Conservation (phyloP, 345 rosid species). For the Hibiscus mutabilis region DNA sequence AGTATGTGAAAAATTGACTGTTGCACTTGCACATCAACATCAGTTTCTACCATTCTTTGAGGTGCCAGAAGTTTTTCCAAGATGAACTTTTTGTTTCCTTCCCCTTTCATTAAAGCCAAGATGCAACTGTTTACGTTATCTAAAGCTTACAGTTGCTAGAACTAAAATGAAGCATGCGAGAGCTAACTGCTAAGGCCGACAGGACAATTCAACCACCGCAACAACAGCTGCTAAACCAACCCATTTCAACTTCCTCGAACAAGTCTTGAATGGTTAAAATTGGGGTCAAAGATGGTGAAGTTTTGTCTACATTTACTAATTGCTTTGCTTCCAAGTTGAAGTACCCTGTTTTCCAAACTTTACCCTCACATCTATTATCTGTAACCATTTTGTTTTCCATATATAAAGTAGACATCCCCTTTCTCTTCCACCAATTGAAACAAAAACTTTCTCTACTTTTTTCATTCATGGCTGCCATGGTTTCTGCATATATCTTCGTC, state of each 20-base stretch:
- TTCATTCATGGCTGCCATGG: slow-evolving; percentile 8
- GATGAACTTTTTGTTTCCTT: not conserved
- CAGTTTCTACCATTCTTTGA: too few relatives aligned
- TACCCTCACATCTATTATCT: not conserved
- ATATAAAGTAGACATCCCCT: not conserved
- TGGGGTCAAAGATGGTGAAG: not conserved
- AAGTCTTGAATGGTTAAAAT: too few relatives aligned
- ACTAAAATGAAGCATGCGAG: not conserved
- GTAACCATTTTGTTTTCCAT: not conserved
- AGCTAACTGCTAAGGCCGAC: not conserved
- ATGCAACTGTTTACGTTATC: not conserved
- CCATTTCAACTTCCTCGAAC: not conserved
- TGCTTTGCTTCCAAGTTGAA: not conserved
- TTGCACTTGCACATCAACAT: not conserved
- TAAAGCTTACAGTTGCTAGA: not conserved
- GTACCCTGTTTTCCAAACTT: not conserved
- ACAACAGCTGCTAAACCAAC: slow-evolving; percentile 9
- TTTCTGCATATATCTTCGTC: slow-evolving; percentile 13
- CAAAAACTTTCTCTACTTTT: not conserved
- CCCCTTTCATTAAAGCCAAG: not conserved
- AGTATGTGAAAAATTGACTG: not conserved
- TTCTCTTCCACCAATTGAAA: not conserved
- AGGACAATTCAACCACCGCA: slow-evolving; percentile 4
- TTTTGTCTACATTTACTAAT: not conserved
- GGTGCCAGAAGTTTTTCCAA: not conserved